Conservation (phyloP, 2,329 filamentous ascomycete species). For the Acrocalymma vagum region DNA sequence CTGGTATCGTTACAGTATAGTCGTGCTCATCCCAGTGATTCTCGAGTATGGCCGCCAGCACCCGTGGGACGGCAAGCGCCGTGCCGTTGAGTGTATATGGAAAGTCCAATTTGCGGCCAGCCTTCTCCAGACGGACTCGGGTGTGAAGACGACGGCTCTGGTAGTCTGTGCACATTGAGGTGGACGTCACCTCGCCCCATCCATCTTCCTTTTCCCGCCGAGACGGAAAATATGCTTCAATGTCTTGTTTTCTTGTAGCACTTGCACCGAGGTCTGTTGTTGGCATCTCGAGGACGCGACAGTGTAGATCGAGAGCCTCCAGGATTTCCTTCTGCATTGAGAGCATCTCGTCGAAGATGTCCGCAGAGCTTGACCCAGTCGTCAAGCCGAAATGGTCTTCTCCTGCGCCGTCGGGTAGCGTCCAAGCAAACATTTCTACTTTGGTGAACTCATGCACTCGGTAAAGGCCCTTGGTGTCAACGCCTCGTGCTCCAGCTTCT, state of each 20-base stretch:
- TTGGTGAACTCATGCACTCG: constrained; percentile 99
- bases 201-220: constrained; percentile 71
- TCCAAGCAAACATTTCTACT: constrained; percentile 97
- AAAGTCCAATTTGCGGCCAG: constrained; percentile 68
- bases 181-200: constrained; percentile 93
- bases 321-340: constrained; percentile 88
- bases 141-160: constrained; percentile 86
- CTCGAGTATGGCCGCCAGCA: constrained; percentile 89
- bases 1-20: constrained; percentile 75
- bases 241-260: constrained; percentile 86
- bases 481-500: constrained; percentile 88
- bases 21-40: constrained; percentile 83
- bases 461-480: constrained; percentile 93
- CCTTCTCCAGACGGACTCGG: constrained; percentile 64
- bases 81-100: constrained; percentile 95
- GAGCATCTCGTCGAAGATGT: constrained; percentile 84
- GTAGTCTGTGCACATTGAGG: constrained; percentile 94
- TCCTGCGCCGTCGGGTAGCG: constrained; percentile 61
- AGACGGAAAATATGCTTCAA: constrained; percentile 93
- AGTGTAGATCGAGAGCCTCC: constrained; percentile 77
- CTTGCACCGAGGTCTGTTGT: constrained; percentile 87
- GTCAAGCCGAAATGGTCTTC: constrained; percentile 42
- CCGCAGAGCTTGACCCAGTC: constrained; percentile 54
- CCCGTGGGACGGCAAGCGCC: constrained; percentile 87
- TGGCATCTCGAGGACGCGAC: constrained; percentile 93